Evolutionary conservation across 2,329 filamentous ascomycete genomes (phyloP), one percentile per base, ranked within the genome.

Genomic region (Waltergamsia citrina): DNA sequence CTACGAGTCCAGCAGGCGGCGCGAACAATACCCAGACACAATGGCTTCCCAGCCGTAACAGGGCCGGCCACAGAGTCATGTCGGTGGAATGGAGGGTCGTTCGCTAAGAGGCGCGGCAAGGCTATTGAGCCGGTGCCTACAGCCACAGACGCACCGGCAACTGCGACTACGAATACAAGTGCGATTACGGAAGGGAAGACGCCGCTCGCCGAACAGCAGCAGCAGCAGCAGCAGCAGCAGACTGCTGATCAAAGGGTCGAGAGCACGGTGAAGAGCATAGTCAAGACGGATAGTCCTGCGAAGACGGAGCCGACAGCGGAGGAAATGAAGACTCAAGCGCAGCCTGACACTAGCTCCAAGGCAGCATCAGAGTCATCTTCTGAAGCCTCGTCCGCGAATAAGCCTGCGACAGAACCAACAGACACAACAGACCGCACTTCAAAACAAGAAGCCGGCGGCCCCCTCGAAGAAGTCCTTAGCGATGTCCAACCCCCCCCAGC

Each of bases 61-160:
- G 24, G 12, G 12, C 15, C 24, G 24, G 15, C 24, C 12, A n/a
- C n/a, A n/a, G 5, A 15, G 24, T 26, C 24, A 11, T 15, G 15
- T 15, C 12, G 24, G 24, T 26, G 24, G 24, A 15, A 26, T 11
- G 12, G 24, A 26, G 12, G 24, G 12, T 26, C 39, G 45, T 73
- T 75, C 45, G 64, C 69, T 29, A 62, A 63, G 35, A 58, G 76
- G 34, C 71, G 75, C 48, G 76, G 76, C 29, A 79, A 74, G 44
- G 76, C 69, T 3, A 65, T 80, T 24, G 73, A 77, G 45, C 75
- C 74, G 9, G 47, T 59, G 17, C 17, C 6, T 6, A 52, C 59
- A 12, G 45, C 41, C 30, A 43, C 41, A 5, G 31, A 21, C 19
- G 14, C 7, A 19, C 8, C 23, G 6, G 18, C 11, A 8, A 14